Evolutionary conservation across 2,329 filamentous ascomycete genomes (phyloP).

Genomic region (Emmonsiellopsis sp.): DNA sequence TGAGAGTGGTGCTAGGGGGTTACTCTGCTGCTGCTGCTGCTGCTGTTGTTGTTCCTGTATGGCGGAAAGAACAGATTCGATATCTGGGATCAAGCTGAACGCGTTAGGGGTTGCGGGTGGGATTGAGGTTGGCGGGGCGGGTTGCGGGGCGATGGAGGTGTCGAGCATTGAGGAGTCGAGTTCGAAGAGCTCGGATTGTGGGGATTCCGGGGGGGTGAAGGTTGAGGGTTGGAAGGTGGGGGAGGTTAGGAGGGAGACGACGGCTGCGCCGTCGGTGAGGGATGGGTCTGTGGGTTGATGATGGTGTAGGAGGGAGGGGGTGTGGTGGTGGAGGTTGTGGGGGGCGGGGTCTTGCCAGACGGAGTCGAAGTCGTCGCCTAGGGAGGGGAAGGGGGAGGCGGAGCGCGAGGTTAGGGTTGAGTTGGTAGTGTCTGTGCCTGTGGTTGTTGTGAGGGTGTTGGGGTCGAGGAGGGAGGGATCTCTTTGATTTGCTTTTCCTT

Average conservation of each 20-base stretch:
- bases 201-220: constrained; percentile 8
- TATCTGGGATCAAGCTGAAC: constrained; percentile 10
- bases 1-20: too few species aligned
- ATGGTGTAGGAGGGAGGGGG: constrained; percentile 3
- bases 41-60: background rate
- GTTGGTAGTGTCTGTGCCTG: background rate
- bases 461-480: background rate
- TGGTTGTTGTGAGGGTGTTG: background rate
- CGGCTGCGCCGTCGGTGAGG: constrained; percentile 31
- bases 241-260: constrained; percentile 31
- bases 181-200: constrained; percentile 20
- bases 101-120: background rate
- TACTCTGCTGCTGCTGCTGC: background rate
- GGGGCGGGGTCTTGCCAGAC: constrained; percentile 14
- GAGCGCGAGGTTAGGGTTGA: background rate
- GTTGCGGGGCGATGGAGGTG: background rate
- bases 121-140: background rate
- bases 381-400: background rate
- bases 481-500: constrained; percentile 3
- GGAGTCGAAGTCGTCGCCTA: constrained; percentile 9
- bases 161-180: constrained; percentile 12
- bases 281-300: constrained; percentile 11
- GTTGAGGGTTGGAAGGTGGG: constrained; percentile 21
- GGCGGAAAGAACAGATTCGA: constrained; percentile 10
- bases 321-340: constrained; percentile 5